Evolutionary conservation across 768 basidiomycete species (phyloP).

Genomic region (Suillus alpinus): DNA sequence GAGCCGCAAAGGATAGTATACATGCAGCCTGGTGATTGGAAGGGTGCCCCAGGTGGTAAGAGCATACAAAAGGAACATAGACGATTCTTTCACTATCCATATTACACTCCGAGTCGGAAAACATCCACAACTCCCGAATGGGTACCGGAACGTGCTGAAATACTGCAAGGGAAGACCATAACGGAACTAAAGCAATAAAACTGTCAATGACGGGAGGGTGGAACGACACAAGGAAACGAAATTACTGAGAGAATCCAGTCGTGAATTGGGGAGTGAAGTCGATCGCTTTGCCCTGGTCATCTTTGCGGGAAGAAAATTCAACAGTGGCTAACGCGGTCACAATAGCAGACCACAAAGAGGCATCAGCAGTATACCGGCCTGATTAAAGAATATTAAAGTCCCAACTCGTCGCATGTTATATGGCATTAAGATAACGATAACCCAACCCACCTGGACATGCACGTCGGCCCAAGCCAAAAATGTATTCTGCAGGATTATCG

Average conservation of each 20-base stretch:
- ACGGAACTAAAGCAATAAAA: conserved; percentile 8
- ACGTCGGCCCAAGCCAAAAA: conserved; percentile 12
- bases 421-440: too few relatives aligned
- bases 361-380: conserved; percentile 7
- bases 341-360: conserved; percentile 3
- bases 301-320: neutral
- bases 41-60: too few relatives aligned
- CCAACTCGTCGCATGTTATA: neutral
- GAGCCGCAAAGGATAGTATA: too few relatives aligned
- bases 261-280: conserved; percentile 2
- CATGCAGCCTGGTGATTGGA: too few relatives aligned
- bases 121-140: too few relatives aligned
- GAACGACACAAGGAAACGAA: neutral
- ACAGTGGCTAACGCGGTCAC: conserved; percentile 1
- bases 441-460: conserved; percentile 3
- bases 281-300: conserved; percentile 3
- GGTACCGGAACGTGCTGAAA: conserved; percentile 12
- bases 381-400: conserved; percentile 15
- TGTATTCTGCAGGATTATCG: conserved; percentile 4
- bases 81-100: too few relatives aligned
- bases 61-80: too few relatives aligned
- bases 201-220: neutral
- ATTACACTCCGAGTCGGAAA: too few relatives aligned
- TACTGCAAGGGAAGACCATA: conserved; percentile 14
- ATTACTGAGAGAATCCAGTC: neutral